Conservation (phyloP, 1,284 basidiomycete species). For the Leccinum insolens region DNA sequence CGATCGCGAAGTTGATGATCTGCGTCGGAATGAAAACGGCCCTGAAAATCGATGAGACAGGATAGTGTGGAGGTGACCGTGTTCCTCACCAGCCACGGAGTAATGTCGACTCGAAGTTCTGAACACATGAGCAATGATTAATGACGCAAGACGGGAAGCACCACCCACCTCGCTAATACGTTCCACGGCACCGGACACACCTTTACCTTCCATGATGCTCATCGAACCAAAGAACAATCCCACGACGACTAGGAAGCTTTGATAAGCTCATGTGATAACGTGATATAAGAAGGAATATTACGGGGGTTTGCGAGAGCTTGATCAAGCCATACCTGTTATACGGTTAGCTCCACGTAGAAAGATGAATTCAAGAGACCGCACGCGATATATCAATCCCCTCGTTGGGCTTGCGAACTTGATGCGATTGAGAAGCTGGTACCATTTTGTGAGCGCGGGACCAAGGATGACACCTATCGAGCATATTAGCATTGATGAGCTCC, state of each 20-base stretch:
- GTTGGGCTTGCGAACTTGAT: constrained; percentile 64
- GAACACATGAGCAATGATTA: background rate
- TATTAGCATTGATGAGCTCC: constrained; percentile 10
- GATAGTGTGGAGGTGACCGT: background rate
- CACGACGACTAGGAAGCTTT: constrained; percentile 51
- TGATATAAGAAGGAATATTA: constrained; percentile 21
- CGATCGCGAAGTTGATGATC: constrained; percentile 78
- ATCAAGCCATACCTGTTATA: constrained; percentile 68
- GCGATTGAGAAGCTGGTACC: constrained; percentile 67
- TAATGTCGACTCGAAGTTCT: constrained; percentile 72
- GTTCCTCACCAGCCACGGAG: constrained; percentile 68
- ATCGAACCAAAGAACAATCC: constrained; percentile 76
- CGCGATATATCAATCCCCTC: constrained; percentile 60
- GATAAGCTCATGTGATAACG: background rate
- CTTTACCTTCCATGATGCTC: constrained; percentile 74
- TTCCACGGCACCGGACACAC: constrained; percentile 52
- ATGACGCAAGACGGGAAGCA: background rate
- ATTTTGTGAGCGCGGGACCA: constrained; percentile 72
- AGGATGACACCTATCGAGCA: constrained; percentile 57
- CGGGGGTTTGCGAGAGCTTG: constrained; percentile 73
- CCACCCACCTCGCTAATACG: constrained; percentile 56
- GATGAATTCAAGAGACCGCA: constrained; percentile 32
- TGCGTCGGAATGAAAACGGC: constrained; percentile 81
- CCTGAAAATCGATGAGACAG: constrained; percentile 40
- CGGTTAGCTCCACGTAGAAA: background rate